Evolutionary conservation across 352 stramenopile genomes (phyloP), one percentile per base, ranked within the genome.

Genomic region (Phytophthora melonis): DNA sequence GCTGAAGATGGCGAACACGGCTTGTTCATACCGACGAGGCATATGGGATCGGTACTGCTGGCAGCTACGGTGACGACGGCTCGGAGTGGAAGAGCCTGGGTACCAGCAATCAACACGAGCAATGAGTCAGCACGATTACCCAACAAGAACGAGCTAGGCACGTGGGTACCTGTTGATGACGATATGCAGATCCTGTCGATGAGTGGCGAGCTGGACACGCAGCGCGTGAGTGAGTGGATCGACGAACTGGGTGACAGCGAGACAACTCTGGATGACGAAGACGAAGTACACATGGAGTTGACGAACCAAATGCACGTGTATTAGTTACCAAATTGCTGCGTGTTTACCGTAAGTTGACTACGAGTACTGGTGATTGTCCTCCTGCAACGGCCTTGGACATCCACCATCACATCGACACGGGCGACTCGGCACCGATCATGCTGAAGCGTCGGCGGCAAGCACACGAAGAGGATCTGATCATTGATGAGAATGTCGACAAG

Each of bases 321-420:
- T 49, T 49, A 49, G 41, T 49, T 49, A 49, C 41, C 10, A 49
- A 49, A 19, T n/a, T n/a, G n/a, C n/a, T n/a, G n/a, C n/a, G n/a
- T n/a, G n/a, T n/a, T n/a, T n/a, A n/a, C n/a, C n/a, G n/a, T n/a
- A n/a, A n/a, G n/a, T n/a, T n/a, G n/a, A n/a, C n/a, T n/a, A n/a
- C n/a, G n/a, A n/a, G n/a, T n/a, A n/a, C n/a, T n/a, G n/a, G n/a
- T n/a, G n/a, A n/a, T n/a, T n/a, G n/a, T n/a, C n/a, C n/a, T n/a
- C n/a, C n/a, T n/a, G n/a, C n/a, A n/a, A n/a, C n/a, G n/a, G 41
- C 41, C 41, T 19, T 49, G 41, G 41, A 21, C 41, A 49, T 49
- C 16, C 5, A n/a, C 16, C 41, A 49, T 14, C 41, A 49, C 8
- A 49, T 49, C 19, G 41, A 49, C 13, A 49, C 41, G 41, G 41